These are phyloP conservation scores for Actinomortierella ambigua DNA, from an alignment of 371 early-diverging fungal species.

Conservation along the genomic window DNA sequence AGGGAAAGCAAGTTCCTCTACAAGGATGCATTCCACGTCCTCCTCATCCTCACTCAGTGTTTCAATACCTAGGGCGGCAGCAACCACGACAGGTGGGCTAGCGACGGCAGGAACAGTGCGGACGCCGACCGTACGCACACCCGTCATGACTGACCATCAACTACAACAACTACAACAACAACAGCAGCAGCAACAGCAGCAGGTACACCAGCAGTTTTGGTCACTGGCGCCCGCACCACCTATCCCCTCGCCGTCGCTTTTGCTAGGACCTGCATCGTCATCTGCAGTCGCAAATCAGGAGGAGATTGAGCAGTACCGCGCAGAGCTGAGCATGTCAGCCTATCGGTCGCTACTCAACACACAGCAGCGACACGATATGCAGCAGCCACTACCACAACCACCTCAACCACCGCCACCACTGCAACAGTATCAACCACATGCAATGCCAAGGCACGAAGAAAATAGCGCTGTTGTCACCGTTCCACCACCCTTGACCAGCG, in stretches of 20 bases:
- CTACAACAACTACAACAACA: neutral
- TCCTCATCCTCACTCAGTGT: neutral
- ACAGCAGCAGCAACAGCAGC: conserved; percentile 9
- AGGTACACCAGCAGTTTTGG: conserved; percentile 5
- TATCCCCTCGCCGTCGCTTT: conserved; percentile 16
- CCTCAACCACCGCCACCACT: no score
- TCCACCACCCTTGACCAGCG: no score
- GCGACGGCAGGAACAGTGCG: no score
- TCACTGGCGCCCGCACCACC: neutral
- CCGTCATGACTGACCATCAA: conserved; percentile 3
- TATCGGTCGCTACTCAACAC: conserved; percentile 41
- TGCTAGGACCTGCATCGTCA: conserved; percentile 26
- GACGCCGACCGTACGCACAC: neutral
- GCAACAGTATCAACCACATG: no score
- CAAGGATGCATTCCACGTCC: neutral
- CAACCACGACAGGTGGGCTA: no score
- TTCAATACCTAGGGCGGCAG: no score
- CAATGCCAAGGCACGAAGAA: no score
- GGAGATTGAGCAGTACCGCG: conserved; percentile 42
- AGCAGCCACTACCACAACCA: conserved; percentile 6
- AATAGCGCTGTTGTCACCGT: no score
- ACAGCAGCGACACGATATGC: conserved; percentile 16
- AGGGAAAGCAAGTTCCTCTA: neutral
- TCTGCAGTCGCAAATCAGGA: conserved; percentile 22
- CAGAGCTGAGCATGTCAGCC: conserved; percentile 44